Conservation (phyloP, 2,329 filamentous ascomycete species). For the Alternaria arbusti region DNA sequence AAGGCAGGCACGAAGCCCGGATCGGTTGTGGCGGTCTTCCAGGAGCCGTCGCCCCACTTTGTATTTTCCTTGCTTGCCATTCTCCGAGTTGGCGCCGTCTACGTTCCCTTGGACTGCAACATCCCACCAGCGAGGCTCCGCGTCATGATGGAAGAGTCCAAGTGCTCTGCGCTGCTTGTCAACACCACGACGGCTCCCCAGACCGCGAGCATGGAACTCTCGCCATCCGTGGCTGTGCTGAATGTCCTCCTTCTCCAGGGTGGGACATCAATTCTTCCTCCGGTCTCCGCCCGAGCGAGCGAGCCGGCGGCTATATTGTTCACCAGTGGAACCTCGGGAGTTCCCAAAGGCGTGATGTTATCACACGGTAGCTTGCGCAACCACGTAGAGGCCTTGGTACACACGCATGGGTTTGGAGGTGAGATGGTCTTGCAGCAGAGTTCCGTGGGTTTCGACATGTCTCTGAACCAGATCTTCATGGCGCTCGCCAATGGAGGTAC, state of each 20-base stretch:
- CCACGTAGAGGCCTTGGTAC: constrained; percentile 23
- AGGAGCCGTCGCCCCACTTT: constrained; percentile 46
- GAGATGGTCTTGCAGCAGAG: constrained; percentile 51
- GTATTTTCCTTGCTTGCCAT: constrained; percentile 28
- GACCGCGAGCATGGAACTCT: not conserved
- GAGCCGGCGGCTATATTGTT: constrained; percentile 63
- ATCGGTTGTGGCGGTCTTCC: constrained; percentile 54
- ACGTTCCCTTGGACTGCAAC: constrained; percentile 25
- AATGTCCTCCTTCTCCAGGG: not conserved
- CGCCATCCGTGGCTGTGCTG: not conserved
- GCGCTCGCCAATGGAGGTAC: constrained; percentile 52
- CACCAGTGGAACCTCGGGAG: constrained; percentile 61
- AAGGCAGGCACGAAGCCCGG: not conserved
- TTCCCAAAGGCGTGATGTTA: constrained; percentile 66
- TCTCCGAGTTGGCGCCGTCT: constrained; percentile 10
- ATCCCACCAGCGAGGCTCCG: constrained; percentile 3
- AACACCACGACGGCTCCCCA: not conserved
- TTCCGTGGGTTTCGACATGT: constrained; percentile 51
- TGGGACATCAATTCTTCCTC: not conserved
- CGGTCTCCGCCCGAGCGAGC: constrained; percentile 23
- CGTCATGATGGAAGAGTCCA: not conserved
- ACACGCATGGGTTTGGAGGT: constrained; percentile 34
- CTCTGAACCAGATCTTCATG: constrained; percentile 51
- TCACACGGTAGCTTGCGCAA: constrained; percentile 52
- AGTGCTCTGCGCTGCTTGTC: constrained; percentile 12